A percentile compares a stretch with the other conserved stretches of the same genome.
phyloP scores from a whole-genome alignment of 2,329 filamentous ascomycete genomes.

The Microdochium paspali region DNA sequence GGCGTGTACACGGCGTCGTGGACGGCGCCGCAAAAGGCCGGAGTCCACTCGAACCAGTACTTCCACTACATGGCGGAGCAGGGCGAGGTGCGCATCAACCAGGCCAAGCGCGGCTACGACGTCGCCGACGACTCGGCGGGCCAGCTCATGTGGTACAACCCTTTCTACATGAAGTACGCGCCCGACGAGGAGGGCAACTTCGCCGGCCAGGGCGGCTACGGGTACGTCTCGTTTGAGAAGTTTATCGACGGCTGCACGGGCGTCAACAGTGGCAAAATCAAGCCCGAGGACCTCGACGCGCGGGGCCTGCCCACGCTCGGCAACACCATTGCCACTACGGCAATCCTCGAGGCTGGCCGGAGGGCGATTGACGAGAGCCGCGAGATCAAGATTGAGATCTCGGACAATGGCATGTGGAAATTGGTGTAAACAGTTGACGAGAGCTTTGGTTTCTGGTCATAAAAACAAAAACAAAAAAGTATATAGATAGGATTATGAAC shows the following conservation, averaged over 20 bases:
- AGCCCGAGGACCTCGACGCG: conserved; percentile 66
- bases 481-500: too few species aligned
- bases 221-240: conserved; percentile 92
- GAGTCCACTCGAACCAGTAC: conserved; percentile 95
- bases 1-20: conserved; percentile 90
- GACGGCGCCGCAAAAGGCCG: conserved; percentile 86
- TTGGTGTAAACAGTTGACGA: conserved; percentile 39
- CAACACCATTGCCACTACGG: conserved; percentile 87
- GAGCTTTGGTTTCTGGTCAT: too few species aligned
- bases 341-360: conserved; percentile 81
- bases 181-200: conserved; percentile 95
- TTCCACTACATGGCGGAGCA: conserved; percentile 86
- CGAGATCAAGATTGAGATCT: conserved; percentile 63
- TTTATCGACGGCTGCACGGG: conserved; percentile 81
- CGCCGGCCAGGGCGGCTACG: conserved; percentile 81
- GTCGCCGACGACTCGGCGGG: conserved; percentile 71
- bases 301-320: conserved; percentile 75
- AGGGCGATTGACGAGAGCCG: conserved; percentile 76
- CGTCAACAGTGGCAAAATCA: conserved; percentile 65
- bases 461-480: too few species aligned
- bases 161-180: conserved; percentile 92
- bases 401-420: conserved; percentile 54
- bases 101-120: conserved; percentile 90
- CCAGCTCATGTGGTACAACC: conserved; percentile 79
- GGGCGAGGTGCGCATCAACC: conserved; percentile 83